Evolutionary conservation across 2,329 filamentous ascomycete genomes (phyloP).

Genomic region (Gnomoniopsis smithogilvyi): DNA sequence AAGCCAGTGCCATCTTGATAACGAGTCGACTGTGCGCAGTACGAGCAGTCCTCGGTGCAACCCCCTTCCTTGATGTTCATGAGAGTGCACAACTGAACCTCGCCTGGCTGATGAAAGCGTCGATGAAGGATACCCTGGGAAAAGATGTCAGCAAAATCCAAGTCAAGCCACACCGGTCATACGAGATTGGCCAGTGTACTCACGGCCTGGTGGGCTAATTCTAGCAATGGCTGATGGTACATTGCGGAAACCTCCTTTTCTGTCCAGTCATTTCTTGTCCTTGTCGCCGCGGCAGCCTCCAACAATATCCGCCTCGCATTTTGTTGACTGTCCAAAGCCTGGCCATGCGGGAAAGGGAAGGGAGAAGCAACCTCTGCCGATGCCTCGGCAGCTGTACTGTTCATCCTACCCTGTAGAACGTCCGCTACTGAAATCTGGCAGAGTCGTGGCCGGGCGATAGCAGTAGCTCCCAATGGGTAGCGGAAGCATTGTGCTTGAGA

Average conservation of each 20-base stretch:
- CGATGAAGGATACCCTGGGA: constrained; percentile 73
- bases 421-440: too few relatives aligned
- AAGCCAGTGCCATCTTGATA: constrained; percentile 75
- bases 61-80: constrained; percentile 98
- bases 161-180: constrained; percentile 9
- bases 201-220: constrained; percentile 73
- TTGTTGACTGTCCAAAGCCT: background rate
- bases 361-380: background rate
- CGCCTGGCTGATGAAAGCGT: constrained; percentile 77
- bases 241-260: constrained; percentile 77
- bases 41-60: constrained; percentile 88
- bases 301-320: constrained; percentile 30
- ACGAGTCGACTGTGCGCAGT: constrained; percentile 85
- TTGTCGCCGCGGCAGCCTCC: constrained; percentile 56
- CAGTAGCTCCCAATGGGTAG: too few relatives aligned
- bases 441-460: too few relatives aligned
- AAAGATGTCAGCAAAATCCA: background rate
- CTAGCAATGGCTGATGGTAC: constrained; percentile 78
- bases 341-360: background rate
- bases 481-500: too few relatives aligned
- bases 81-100: constrained; percentile 88
- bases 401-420: background rate
- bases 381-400: background rate
- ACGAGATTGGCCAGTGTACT: constrained; percentile 25
- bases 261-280: constrained; percentile 72